Evolutionary conservation across 2,329 filamentous ascomycete genomes (phyloP), one percentile per base, ranked within the genome.

Genomic region (Xylaria sp.): DNA sequence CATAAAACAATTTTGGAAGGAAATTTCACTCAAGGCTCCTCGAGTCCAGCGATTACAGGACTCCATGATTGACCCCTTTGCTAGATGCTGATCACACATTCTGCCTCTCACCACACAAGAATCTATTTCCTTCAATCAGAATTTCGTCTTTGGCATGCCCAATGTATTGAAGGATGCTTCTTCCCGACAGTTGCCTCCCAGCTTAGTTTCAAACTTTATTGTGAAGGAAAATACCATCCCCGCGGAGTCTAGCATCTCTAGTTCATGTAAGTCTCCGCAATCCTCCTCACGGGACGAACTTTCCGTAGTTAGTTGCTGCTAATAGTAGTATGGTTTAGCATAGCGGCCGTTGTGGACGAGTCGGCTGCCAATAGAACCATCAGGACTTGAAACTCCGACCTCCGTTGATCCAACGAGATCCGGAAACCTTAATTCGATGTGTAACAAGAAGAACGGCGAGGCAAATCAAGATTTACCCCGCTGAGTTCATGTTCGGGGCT

Each of bases 141-240:
- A 37, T 37, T 10, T 9, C 4, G 10, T 37, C 4, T 37, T 37
- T 37, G 10, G 34, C 5, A 54, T 32, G 25, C 8, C 15, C 12
- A 25, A 34, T 10, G 23, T 44, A 41, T 10, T 20, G 39, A 8
- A 25, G 15, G 23, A 56, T 56, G 3, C 2, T 25, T 41, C 13
- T 20, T 6, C n/a, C 50, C 37, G 56, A 58, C 7, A 46, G 56
- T 41, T 44, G 44, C 55, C 44, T 58, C 25, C 51, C 23, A 9
- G 18, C 34, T n/a, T 51, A 65, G 63, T 44, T 52, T 8, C 15
- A 34, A 64, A 57, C n/a, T 50, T 15, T 50, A 13, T 23, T 7
- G 44, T 34, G 34, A n/a, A 3, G 39, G 39, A 12, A 10, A 15
- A 25, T 4, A 25, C 28, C 9, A 18, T 9, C 23, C 18, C 34